Conservation (phyloP, 805 yeast species). For the Wickerhamomyces queroliae region DNA sequence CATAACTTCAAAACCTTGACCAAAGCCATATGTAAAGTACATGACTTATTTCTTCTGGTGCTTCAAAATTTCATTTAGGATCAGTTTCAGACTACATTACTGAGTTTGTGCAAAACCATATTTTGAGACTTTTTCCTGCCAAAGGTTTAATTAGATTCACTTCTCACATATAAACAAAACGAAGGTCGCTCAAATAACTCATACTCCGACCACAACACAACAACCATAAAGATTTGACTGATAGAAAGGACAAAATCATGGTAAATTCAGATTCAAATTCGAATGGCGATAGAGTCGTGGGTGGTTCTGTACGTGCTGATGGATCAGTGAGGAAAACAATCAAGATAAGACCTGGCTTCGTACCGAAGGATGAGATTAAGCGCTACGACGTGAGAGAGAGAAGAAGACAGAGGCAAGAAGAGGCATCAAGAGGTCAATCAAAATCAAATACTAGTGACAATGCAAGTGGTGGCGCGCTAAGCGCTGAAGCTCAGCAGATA, state of each 20-base stretch:
- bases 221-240: not conserved
- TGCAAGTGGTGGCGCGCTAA: no score
- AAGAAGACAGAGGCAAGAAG: slow-evolving; percentile 3
- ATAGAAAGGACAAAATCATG: slow-evolving; percentile 1
- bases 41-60: no score
- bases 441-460: not conserved
- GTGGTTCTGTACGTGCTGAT: slow-evolving; percentile 21
- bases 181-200: not conserved
- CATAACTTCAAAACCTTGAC: no score
- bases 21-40: no score
- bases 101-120: no score
- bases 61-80: no score
- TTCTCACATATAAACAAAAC: not conserved
- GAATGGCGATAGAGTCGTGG: slow-evolving; percentile 11
- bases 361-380: slow-evolving; percentile 16
- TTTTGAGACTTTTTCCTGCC: not conserved
- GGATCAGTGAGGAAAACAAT: slow-evolving; percentile 18
- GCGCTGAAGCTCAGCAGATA: no score
- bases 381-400: slow-evolving; percentile 12
- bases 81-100: no score
- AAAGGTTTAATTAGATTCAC: not conserved
- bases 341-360: slow-evolving; percentile 19
- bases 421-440: not conserved
- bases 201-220: not conserved
- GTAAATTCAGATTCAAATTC: slow-evolving; percentile 6